These are phyloP conservation scores for Leccinum aurantiacum DNA, from an alignment of 768 basidiomycete species.

Conservation along the genomic window DNA sequence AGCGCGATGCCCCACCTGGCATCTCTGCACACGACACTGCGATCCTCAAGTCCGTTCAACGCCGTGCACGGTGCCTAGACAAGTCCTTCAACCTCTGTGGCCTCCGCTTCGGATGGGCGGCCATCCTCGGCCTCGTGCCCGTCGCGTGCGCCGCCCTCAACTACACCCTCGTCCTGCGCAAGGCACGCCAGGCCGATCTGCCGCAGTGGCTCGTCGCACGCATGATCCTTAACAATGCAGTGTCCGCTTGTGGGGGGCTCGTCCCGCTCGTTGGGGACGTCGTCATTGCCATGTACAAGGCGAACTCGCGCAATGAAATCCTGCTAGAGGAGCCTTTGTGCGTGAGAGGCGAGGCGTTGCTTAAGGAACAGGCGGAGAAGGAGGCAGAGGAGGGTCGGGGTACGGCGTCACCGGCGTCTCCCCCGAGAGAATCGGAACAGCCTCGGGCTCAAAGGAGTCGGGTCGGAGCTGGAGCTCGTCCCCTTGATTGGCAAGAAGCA, in stretches of 20 bases:
- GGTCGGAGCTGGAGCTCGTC: constrained; percentile 23
- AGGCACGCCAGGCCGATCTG: constrained; percentile 71
- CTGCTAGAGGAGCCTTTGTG: constrained; percentile 83
- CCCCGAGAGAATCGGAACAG: constrained; percentile 41
- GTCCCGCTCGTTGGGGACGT: constrained; percentile 79
- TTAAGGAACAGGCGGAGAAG: constrained; percentile 47
- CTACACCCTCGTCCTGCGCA: constrained; percentile 75
- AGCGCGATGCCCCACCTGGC: constrained; percentile 74
- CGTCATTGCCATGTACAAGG: constrained; percentile 73
- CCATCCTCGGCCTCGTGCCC: constrained; percentile 76
- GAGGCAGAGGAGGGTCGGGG: constrained; percentile 22
- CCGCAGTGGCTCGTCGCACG: constrained; percentile 62
- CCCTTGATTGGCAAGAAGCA: background rate
- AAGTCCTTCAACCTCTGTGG: constrained; percentile 82
- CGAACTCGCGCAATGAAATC: constrained; percentile 86
- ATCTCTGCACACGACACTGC: constrained; percentile 73
- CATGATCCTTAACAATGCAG: constrained; percentile 77
- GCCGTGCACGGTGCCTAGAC: constrained; percentile 82
- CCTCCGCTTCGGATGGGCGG: constrained; percentile 83
- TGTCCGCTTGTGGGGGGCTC: constrained; percentile 65
- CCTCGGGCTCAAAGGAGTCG: constrained; percentile 41
- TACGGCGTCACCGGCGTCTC: constrained; percentile 10
- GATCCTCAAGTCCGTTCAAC: constrained; percentile 72
- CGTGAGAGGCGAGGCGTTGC: constrained; percentile 71
- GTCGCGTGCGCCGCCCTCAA: constrained; percentile 61